Percentiles rank a stretch among this genome's conserved stretches.
Evolutionary conservation across 768 basidiomycete species (phyloP).

Genomic region (Collybia sp.): DNA sequence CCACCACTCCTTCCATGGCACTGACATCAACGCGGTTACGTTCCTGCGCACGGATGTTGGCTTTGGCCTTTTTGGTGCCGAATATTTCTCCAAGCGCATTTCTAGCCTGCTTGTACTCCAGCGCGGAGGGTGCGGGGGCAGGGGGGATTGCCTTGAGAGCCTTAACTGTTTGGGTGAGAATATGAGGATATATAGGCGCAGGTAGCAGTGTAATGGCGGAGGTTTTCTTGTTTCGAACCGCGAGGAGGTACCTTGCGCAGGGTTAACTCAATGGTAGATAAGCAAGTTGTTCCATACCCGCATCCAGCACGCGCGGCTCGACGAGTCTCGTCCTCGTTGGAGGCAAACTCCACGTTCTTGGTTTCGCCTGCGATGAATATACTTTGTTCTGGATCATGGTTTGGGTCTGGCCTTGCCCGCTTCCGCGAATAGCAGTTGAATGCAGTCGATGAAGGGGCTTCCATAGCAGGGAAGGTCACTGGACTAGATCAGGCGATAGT

Average conservation of each 20-base stretch:
- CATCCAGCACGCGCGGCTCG: constrained; percentile 53
- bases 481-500: neutral
- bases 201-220: constrained; percentile 67
- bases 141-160: constrained; percentile 65
- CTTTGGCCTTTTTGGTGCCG: constrained; percentile 92
- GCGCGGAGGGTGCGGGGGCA: constrained; percentile 41
- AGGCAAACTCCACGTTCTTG: constrained; percentile 76
- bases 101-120: constrained; percentile 58
- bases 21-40: constrained; percentile 86
- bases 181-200: constrained; percentile 56
- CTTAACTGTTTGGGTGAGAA: constrained; percentile 79
- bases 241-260: constrained; percentile 71
- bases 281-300: constrained; percentile 43
- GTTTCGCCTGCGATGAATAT: constrained; percentile 78
- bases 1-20: constrained; percentile 83
- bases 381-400: constrained; percentile 19
- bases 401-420: constrained; percentile 25
- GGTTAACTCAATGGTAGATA: constrained; percentile 1
- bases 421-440: constrained; percentile 59
- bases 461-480: constrained; percentile 66
- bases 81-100: constrained; percentile 88
- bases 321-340: constrained; percentile 50
- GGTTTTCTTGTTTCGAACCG: constrained; percentile 74
- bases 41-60: constrained; percentile 78
- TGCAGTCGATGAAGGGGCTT: constrained; percentile 50